Base-by-base conservation (phyloP, 139 green algal species). In the Eudorina sp. region DNA sequence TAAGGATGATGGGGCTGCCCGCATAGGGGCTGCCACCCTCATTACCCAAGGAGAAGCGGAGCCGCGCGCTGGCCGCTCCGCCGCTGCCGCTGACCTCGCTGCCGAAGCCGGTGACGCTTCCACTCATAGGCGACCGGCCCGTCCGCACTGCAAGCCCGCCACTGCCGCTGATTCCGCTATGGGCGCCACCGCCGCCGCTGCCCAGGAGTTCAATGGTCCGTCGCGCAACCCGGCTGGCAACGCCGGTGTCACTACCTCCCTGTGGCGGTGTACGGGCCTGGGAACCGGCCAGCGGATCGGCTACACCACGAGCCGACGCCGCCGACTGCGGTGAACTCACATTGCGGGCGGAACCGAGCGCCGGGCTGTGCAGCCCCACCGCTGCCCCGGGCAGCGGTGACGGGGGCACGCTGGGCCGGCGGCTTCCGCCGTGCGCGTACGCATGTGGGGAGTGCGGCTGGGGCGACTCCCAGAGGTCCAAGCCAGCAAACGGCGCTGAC, bases 61-160 rank as follows among this genome's bases (percentile, higher is more conserved):
- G 64, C 18, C 64, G n/a, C n/a, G n/a, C n/a, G 64, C 18, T 27
- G 11, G 25, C 66, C 66, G 46, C 19, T 31, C 66, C 55, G 55
- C 55, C 66, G 38, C 66, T 75, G 13, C 66, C 66, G 66, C 66
- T 75, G 66, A 75, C 36, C 2, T 75, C 66, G 38, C 66, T 75
- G 66, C 66, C 66, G 31, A 75, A 75, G 34, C 34, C 66, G 34
- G 25, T 27, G 34, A 25, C 19, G 66, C 66, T 14, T 21, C 66
- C 36, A 9, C 4, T 27, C 31, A 75, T 14, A 19, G 66, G 36
- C 66, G 34, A 45, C 66, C 66, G 27, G 66, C 66, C 66, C 4
- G 66, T 46, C 31, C 66, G 19, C 9, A 75, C 66, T 1, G 31
- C n/a, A 9, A 45, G 31, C 34, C 66, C 66, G 6, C 8, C 66